Evolutionary conservation across 768 basidiomycete species (phyloP).

Genomic region (Dacryopinax primogenitus): DNA sequence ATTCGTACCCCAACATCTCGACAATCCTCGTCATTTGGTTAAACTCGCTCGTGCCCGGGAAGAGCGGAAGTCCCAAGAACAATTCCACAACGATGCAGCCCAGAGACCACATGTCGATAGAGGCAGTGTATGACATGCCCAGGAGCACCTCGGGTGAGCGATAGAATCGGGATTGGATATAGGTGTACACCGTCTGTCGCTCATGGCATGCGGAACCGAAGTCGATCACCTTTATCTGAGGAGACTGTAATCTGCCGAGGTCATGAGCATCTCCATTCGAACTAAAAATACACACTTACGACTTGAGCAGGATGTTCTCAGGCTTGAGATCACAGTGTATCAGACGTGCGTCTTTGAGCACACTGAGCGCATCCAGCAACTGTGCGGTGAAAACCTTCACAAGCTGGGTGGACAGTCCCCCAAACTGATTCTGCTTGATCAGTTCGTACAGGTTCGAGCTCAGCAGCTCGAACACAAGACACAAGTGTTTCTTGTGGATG

Average conservation of each 20-base stretch:
- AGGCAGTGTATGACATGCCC: slow-evolving; percentile 82
- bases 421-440: slow-evolving; percentile 99
- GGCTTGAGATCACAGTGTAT: slow-evolving; percentile 99
- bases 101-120: slow-evolving; percentile 99
- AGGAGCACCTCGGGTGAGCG: slow-evolving; percentile 94
- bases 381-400: slow-evolving; percentile 99
- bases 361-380: slow-evolving; percentile 77
- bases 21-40: slow-evolving; percentile 95
- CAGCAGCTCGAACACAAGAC: slow-evolving; percentile 93
- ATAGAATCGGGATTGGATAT: slow-evolving; percentile 98
- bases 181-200: slow-evolving; percentile 98
- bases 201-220: slow-evolving; percentile 99
- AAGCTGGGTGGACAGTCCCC: slow-evolving; percentile 88
- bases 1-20: slow-evolving; percentile 89
- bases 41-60: slow-evolving; percentile 98
- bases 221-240: slow-evolving; percentile 97
- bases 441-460: slow-evolving; percentile 97
- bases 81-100: slow-evolving; percentile 98
- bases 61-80: slow-evolving; percentile 88
- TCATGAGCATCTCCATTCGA: slow-evolving; percentile 8
- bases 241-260: slow-evolving; percentile 68
- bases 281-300: slow-evolving; percentile 38
- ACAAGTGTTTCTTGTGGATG: slow-evolving; percentile 90
- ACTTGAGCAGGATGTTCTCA: slow-evolving; percentile 94
- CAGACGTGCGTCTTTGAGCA: slow-evolving; percentile 87